A percentile compares a stretch with the other conserved stretches of the same genome.
These are phyloP conservation scores for Sporothrix euskadiensis DNA, from an alignment of 2,329 filamentous ascomycete species.

Conservation along the genomic window DNA sequence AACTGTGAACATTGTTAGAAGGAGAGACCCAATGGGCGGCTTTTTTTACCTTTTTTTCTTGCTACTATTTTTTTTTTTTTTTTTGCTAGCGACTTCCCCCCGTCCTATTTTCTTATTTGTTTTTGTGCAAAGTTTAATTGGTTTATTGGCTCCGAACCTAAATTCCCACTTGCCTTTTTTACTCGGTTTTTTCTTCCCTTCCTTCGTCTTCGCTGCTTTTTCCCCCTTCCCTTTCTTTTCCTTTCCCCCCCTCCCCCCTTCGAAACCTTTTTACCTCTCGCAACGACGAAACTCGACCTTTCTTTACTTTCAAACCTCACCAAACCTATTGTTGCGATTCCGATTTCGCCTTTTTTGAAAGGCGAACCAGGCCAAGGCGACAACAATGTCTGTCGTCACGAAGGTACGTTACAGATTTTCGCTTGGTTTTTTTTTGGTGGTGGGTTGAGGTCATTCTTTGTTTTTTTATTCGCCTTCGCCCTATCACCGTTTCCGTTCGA, in stretches of 20 bases:
- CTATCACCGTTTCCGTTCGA: not conserved
- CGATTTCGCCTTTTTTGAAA: conserved; percentile 51
- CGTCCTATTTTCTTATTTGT: conserved; percentile 4
- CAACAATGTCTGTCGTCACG: conserved; percentile 64
- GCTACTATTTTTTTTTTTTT: conserved; percentile 26
- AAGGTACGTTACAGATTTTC: conserved; percentile 51
- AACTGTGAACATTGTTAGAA: not conserved
- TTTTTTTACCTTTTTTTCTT: conserved; percentile 27
- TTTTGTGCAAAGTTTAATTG: conserved; percentile 10
- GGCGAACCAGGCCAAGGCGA: conserved; percentile 53
- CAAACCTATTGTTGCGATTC: conserved; percentile 31
- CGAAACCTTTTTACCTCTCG: not conserved
- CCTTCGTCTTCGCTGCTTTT: conserved; percentile 29
- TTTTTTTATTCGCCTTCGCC: conserved; percentile 1
- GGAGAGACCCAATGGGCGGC: not conserved
- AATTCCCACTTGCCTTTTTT: conserved; percentile 26
- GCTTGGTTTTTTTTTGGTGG: not conserved
- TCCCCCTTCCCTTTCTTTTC: conserved; percentile 31
- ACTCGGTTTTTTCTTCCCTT: conserved; percentile 27
- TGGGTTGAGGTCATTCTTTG: not conserved
- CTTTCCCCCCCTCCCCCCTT: conserved; percentile 8
- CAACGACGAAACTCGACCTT: not conserved
- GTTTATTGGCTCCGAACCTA: conserved; percentile 11
- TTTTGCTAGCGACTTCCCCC: conserved; percentile 9
- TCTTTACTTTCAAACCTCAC: conserved; percentile 2